Base-by-base conservation (phyloP, 2,329 filamentous ascomycete species). In the Fusarium siculi region DNA sequence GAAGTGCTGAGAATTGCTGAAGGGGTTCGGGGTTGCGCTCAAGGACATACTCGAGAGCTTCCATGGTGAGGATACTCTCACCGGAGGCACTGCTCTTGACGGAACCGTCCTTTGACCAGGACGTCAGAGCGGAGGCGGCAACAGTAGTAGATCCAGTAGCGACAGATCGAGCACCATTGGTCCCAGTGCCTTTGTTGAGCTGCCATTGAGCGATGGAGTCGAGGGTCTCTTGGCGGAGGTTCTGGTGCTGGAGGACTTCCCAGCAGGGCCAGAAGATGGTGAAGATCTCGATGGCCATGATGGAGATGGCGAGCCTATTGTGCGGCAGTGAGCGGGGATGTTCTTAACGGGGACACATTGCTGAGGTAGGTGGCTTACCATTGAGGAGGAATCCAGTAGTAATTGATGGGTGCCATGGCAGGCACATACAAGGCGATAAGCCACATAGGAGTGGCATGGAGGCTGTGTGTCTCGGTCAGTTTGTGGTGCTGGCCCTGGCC, bases 401-500 rank as follows among this genome's bases (percentile, higher is more conserved):
- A 76, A 78, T 91, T 91, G 60, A 91, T 80, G 0, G 81, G 76
- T 4, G 80, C 82, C 82, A 91, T 87, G 14, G 73, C 83, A 10
- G 88, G 85, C 7, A 84, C 84, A 65, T 88, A 85, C 19, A 90
- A 81, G 61, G 89, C 91, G 30, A 91, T 80, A 42, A 93, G 85
- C 91, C 91, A 93, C 82, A 93, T 86, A 0, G 91, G 91, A 14
- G 90, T 88, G 28, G 90, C 90, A 62, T 88, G 90, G 25, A 93
- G 85, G 63, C 89, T 90, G 59, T 37, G 44, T 62, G 50, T 62
- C 59, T 67, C 32, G 53, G 64, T 74, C 42, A 60, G 68, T 67
- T 39, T 25, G 2, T 23, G 18, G n/a, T 25, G 2, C 14, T 12
- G 42, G 37, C n/a, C 52, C 37, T 46, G 52, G 44, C 10, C 25